Evolutionary conservation across 305 asterid genomes (phyloP), one percentile per base, ranked within the genome.

Genomic region (Plantago coronopus): DNA sequence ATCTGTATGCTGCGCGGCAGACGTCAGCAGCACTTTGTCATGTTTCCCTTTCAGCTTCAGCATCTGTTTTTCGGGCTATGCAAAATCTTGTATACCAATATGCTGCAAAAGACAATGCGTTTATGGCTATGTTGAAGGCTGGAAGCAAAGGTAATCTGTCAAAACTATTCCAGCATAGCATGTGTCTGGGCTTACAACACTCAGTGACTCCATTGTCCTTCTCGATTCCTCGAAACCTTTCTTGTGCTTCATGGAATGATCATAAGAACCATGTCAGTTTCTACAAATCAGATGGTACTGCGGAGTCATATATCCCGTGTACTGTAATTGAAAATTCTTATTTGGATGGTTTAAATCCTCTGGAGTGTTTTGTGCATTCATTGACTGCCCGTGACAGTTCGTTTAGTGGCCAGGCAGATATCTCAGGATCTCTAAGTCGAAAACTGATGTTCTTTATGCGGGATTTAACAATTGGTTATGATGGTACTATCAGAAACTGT

Each of bases 101-200:
- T 73, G 79, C 89, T 0, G 70, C 70, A 63, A 64, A 57, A 16
- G 63, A 74, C 31, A 94, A 94, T 69, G 76, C 99, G 3, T 68
- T 87, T 60, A 56, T 94, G 48, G 75, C 81, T 60, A 94, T 94
- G 99, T 62, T 94, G 34, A 94, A 82, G 75, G 91, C 99, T 57
- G 99, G 97, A 66, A 94, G 99, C 80, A 94, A 94, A 71, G 99
- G 99, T 23, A 94, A 86, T 73, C 53, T 87, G 69, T 84, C 76
- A 66, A 94, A 94, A 58, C 63, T 94, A 44, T 94, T 84, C 64
- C 99, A 90, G 72, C 99, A 94, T 48, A 80, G 95, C 74, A 79
- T 94, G 95, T 87, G 95, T 58, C 66, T 94, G 61, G 99, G 99
- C 23, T 73, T 89, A 78, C 96, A 90, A 74, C 95, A 94, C 74